Evolutionary conservation across 2,329 filamentous ascomycete species (phyloP).

Genomic region (Ophiostoma sp.): DNA sequence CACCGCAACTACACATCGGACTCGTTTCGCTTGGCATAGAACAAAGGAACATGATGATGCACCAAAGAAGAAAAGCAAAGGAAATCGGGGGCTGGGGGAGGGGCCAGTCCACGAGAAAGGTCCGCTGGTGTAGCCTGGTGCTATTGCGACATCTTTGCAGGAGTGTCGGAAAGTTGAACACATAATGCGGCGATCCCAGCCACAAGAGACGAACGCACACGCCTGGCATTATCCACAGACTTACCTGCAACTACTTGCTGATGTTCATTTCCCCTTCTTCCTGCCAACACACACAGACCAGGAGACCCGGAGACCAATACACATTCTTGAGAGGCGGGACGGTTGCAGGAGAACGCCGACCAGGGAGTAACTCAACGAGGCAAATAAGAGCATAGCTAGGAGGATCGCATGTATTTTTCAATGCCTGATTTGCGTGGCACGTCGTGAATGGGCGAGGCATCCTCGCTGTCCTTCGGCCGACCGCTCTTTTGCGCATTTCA

Average conservation of each 20-base stretch:
- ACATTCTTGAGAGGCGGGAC: not conserved
- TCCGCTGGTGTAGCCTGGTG: not conserved
- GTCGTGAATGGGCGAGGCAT: not conserved
- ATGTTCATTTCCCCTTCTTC: not conserved
- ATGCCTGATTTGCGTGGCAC: not conserved
- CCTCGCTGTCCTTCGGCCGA: slow-evolving; percentile 5
- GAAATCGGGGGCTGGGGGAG: slow-evolving; percentile 2
- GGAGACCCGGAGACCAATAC: too few relatives aligned
- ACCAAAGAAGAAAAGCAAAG: not conserved
- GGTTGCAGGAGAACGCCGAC: not conserved
- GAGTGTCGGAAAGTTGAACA: not conserved
- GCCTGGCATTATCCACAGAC: slow-evolving; percentile 1
- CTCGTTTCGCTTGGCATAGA: not conserved
- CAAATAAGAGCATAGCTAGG: too few relatives aligned
- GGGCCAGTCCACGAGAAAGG: not conserved
- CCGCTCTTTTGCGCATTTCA: not conserved
- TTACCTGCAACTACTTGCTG: not conserved
- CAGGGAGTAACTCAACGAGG: not conserved
- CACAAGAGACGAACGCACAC: not conserved
- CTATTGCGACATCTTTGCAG: slow-evolving; percentile 1
- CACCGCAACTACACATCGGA: not conserved
- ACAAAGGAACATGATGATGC: not conserved
- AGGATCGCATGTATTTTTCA: not conserved
- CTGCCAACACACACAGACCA: not conserved
- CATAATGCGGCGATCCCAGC: slow-evolving; percentile 9